Base-by-base conservation (phyloP, 2,329 filamentous ascomycete genomes). In the Ilyonectria robusta region DNA sequence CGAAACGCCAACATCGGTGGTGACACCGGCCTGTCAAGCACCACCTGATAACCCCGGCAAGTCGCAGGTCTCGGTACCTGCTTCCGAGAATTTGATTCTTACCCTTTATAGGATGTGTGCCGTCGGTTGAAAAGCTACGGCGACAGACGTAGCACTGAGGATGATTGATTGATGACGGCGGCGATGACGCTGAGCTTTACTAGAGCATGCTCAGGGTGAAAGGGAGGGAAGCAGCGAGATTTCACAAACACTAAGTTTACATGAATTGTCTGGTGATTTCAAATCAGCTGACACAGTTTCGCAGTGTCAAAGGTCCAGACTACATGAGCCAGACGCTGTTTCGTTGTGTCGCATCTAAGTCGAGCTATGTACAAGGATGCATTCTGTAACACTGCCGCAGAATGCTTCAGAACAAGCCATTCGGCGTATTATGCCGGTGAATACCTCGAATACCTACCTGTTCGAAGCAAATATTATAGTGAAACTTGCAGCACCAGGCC, bases 321-420 rank as follows among this genome's bases (percentile, higher is more conserved):
- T 8, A 13, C 42, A 31, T 10, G 40, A 48, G 23, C 48, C 48
- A 23, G 37, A 47, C 17, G 19, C n/a, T 29, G 47, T 59, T 48
- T 48, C 17, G 62, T 55, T 51, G 48, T 29, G 46, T 46, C 37
- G 26, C 33, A 46, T 31, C 4, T 26, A 50, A 42, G 33, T 42
- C 21, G 21, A 62, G 21, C 35, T 21, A 23, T 23, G 23, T 23
- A 23, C 50, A 35, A 17, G 23, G 59, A 9, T 44, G n/a, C 29
- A 51, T 53, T 37, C 35, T 37, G 60, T 63, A 54, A 44, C 54
- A 63, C 33, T 8, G 23, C 26, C 31, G n/a, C 31, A 6, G n/a
- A 21, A 10, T 13, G 50, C n/a, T 35, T 35, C 31, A 21, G 31
- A 23, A 15, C 50, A 37, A 53, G n/a, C 31, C 31, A 21, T 33